Evolutionary conservation across 2,329 filamentous ascomycete species (phyloP), one percentile per base, ranked within the genome.

Genomic region (Fusarium sp.): DNA sequence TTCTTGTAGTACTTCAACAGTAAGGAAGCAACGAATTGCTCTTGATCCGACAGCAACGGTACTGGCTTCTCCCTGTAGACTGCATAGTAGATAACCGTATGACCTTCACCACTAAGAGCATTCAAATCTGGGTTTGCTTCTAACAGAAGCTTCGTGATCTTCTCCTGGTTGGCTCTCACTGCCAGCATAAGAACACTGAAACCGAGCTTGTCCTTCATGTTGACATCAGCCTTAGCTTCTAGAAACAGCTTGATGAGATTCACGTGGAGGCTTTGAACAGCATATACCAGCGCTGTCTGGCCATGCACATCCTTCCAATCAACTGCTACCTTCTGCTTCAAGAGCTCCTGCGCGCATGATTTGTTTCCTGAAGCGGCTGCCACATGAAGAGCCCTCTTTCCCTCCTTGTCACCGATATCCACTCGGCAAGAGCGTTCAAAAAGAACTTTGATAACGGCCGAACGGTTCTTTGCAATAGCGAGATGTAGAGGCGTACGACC

Each of bases 311-410:
- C 57, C 7, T 42, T 57, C 8, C 10, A 18, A 41, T 60, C 57
- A 22, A 41, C 16, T 4, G n/a, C 20, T 6, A 40, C 41, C 8
- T 34, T 46, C 12, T 46, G 30, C n/a, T 41, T 57, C 16, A 57
- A 27, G 12, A 60, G 41, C 13, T 45, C 40, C 12, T 60, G 52
- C 4, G 41, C 29, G 25, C 41, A 60, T 7, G 30, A 9, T 6
- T 60, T 60, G 20, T 30, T 57, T 27, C 52, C 41, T 4, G 57
- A 57, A 5, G 44, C 14, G 13, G 42, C 24, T 20, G 41, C 41
- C n/a, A 30, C 25, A 5, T 60, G 57, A 7, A 60, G 51, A 60
- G 51, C 52, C 27, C 30, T 60, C 18, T 42, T 57, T 18, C 57
- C 57, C 2, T 29, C 16, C 8, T 30, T 46, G 9, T 60, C 51